phyloP scores from a whole-genome alignment of 2,329 filamentous ascomycete genomes.

The Helicocarpus griseus region DNA sequence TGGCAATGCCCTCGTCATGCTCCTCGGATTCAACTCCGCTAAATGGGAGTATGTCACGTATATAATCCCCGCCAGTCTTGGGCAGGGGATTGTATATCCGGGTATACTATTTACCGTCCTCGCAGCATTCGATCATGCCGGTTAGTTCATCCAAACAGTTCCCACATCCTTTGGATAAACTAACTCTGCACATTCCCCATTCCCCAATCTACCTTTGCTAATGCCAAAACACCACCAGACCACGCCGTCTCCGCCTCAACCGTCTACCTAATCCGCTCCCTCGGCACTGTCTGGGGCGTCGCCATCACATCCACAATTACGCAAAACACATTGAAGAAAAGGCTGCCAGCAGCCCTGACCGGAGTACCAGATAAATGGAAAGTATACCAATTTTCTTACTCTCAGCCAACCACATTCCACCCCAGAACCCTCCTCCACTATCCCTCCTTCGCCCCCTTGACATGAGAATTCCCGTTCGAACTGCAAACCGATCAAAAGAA shows the following conservation, averaged over 20 bases:
- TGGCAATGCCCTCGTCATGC: slow-evolving; percentile 33
- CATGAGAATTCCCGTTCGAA: not conserved
- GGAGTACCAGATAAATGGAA: slow-evolving; percentile 49
- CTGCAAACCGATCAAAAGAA: too few species aligned
- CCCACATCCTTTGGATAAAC: not conserved
- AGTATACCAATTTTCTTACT: slow-evolving; percentile 35
- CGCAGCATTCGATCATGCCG: slow-evolving; percentile 52
- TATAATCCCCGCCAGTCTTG: slow-evolving; percentile 38
- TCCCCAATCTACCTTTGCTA: slow-evolving; percentile 1
- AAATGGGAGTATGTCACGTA: slow-evolving; percentile 38
- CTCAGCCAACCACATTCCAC: not conserved
- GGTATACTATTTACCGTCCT: slow-evolving; percentile 51
- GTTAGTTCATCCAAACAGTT: slow-evolving; percentile 27
- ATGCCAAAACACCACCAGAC: slow-evolving; percentile 30
- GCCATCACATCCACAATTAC: slow-evolving; percentile 53
- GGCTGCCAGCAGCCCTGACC: slow-evolving; percentile 44
- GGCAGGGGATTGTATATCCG: slow-evolving; percentile 39
- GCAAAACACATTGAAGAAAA: slow-evolving; percentile 50
- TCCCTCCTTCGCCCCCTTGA: not conserved
- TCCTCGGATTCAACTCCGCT: slow-evolving; percentile 32
- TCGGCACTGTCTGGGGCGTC: slow-evolving; percentile 57
- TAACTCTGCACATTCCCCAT: not conserved
- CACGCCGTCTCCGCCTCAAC: slow-evolving; percentile 55
- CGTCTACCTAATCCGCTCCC: slow-evolving; percentile 53
- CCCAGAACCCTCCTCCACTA: not conserved